A percentile compares a stretch with the other conserved stretches of the same genome.
These are phyloP conservation scores for Camptophora hylomeconis DNA, from an alignment of 2,329 filamentous ascomycete genomes.

Conservation along the genomic window DNA sequence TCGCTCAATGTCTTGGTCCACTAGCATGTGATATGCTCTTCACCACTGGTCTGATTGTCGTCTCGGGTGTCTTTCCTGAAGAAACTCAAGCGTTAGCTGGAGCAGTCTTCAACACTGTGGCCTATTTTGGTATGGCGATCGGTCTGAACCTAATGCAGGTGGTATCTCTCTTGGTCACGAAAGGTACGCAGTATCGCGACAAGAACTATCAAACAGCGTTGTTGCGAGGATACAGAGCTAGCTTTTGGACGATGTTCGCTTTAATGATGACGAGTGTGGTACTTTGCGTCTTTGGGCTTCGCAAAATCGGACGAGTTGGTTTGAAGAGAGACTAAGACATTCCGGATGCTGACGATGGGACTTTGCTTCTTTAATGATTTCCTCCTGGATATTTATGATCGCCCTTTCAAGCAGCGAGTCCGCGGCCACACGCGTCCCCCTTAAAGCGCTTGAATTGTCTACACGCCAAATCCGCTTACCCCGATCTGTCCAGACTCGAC, in stretches of 20 bases:
- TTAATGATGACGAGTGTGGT: constrained; percentile 27
- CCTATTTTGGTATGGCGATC: constrained; percentile 42
- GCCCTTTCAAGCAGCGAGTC: too few species aligned
- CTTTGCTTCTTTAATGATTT: too few species aligned
- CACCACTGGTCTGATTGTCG: constrained; percentile 40
- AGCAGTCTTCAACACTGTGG: constrained; percentile 47
- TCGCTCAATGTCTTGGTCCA: constrained; percentile 21
- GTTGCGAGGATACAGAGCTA: constrained; percentile 39
- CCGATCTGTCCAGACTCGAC: too few species aligned
- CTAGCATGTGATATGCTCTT: constrained; percentile 30
- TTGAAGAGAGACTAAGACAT: constrained; percentile 29
- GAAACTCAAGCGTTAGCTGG: constrained; percentile 47
- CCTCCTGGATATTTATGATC: too few species aligned
- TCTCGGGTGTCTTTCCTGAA: constrained; percentile 42
- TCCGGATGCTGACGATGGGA: too few species aligned
- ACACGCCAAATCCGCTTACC: too few species aligned
- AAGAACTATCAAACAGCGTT: constrained; percentile 22
- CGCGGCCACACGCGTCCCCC: too few species aligned
- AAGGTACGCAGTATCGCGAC: constrained; percentile 21
- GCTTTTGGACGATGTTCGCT: constrained; percentile 42
- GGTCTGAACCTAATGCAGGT: constrained; percentile 40
- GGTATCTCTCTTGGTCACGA: constrained; percentile 30
- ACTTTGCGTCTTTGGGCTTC: constrained; percentile 31
- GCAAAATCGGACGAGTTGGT: constrained; percentile 36
- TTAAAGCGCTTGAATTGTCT: too few species aligned